Percentiles rank a stretch among this genome's conserved stretches.
Evolutionary conservation across 108 stramenopile genomes (phyloP).

Genomic region (Craspedostauros australis): DNA sequence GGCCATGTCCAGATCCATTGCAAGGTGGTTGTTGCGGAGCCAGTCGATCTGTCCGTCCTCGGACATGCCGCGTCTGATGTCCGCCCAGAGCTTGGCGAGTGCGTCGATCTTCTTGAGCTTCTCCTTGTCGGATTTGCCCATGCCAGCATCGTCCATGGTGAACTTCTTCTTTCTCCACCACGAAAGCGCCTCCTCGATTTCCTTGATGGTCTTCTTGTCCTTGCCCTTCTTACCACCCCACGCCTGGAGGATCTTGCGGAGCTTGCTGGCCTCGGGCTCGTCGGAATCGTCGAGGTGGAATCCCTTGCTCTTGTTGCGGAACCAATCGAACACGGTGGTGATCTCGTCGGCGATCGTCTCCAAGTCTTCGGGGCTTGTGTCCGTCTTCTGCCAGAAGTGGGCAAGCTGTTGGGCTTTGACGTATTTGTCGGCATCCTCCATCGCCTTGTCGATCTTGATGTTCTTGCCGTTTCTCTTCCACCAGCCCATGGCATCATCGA

Average conservation of each 20-base stretch:
- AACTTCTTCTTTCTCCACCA: constrained; percentile 24
- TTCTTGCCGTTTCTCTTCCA: constrained; percentile 28
- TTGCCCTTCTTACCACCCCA: constrained; percentile 26
- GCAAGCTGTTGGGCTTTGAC: constrained; percentile 18
- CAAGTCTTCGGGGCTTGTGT: constrained; percentile 13
- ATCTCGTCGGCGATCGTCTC: constrained; percentile 15
- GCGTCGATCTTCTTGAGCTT: constrained; percentile 25
- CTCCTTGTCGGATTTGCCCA: constrained; percentile 18
- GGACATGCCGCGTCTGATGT: background rate
- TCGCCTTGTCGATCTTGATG: constrained; percentile 14
- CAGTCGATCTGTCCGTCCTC: constrained; percentile 13
- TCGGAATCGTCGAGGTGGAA: constrained; percentile 8
- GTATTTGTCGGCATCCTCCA: constrained; percentile 19
- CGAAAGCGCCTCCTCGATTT: constrained; percentile 22
- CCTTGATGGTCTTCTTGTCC: constrained; percentile 21
- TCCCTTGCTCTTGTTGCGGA: constrained; percentile 20
- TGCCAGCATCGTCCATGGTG: constrained; percentile 9
- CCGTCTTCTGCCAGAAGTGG: constrained; percentile 25
- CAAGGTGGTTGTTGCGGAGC: constrained; percentile 19
- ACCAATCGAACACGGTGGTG: constrained; percentile 7
- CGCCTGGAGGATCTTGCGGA: constrained; percentile 13
- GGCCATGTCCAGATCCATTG: constrained; percentile 14
- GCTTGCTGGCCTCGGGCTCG: constrained; percentile 10
- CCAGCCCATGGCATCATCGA: constrained; percentile 21
- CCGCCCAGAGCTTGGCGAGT: constrained; percentile 13